Conservation (phyloP, 2,329 filamentous ascomycete species). For the Dactylonectria estremocensis region DNA sequence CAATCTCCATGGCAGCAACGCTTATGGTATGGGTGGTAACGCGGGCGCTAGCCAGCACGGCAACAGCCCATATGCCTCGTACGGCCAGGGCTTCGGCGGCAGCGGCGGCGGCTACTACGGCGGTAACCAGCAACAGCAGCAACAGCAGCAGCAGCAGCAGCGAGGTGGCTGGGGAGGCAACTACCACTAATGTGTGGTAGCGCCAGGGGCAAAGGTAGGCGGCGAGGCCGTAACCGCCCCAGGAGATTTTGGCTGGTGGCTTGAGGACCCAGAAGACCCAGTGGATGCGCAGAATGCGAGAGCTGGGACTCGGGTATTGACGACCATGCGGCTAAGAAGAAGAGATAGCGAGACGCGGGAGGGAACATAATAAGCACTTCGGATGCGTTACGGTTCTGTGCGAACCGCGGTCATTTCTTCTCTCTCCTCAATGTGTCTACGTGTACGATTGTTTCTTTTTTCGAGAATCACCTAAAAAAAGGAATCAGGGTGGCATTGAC, state of each 20-base stretch:
- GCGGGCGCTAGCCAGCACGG: conserved; percentile 67
- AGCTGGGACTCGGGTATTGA: conserved; percentile 12
- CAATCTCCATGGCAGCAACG: conserved; percentile 68
- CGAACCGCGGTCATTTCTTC: conserved; percentile 47
- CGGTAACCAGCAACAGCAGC: conserved; percentile 52
- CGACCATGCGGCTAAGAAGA: conserved; percentile 9
- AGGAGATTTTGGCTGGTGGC: conserved; percentile 10
- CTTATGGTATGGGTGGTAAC: conserved; percentile 69
- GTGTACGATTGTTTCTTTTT: conserved; percentile 57
- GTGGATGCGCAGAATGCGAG: conserved; percentile 18
- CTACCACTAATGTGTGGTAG: conserved; percentile 65
- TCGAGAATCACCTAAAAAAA: conserved; percentile 52
- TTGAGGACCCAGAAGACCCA: background rate
- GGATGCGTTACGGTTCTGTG: conserved; percentile 47
- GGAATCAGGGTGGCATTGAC: conserved; percentile 50
- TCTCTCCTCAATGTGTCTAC: conserved; percentile 51
- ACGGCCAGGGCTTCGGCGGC: conserved; percentile 65
- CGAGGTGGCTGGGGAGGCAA: conserved; percentile 73
- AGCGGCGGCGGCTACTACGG: conserved; percentile 64
- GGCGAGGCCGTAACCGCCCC: conserved; percentile 18
- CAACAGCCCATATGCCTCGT: conserved; percentile 69
- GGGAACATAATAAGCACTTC: conserved; percentile 52
- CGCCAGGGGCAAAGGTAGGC: conserved; percentile 46
- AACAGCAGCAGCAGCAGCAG: conserved; percentile 58
- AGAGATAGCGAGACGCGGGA: conserved; percentile 43